Evolutionary conservation across 257 asterid species (phyloP).

Genomic region (Jacaranda mimosifolia): DNA sequence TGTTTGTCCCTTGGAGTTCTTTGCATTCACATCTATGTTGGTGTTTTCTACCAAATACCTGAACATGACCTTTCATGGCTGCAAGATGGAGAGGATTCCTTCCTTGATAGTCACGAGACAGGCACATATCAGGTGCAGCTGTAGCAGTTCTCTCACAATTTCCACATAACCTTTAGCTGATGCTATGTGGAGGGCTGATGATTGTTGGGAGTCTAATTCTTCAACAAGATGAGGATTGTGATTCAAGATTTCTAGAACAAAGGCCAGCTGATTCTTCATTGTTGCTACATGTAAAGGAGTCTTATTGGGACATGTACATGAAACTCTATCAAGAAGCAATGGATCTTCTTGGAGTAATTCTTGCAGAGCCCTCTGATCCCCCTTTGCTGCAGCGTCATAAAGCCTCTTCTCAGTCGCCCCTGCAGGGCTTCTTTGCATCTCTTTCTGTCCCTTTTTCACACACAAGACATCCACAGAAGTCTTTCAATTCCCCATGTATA

Average conservation of each 20-base stretch:
- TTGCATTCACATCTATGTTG: conserved; percentile 38
- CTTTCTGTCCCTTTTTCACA: background rate
- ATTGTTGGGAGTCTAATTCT: conserved; percentile 39
- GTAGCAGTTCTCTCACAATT: conserved; percentile 29
- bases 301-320: conserved; percentile 34
- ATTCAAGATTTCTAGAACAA: conserved; percentile 36
- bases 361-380: conserved; percentile 31
- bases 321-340: conserved; percentile 41
- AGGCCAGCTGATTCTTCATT: conserved; percentile 34
- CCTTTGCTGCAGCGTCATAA: conserved; percentile 45
- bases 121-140: conserved; percentile 45
- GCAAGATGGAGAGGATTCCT: conserved; percentile 56
- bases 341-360: conserved; percentile 42
- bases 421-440: background rate
- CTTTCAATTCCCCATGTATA: background rate
- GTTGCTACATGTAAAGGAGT: conserved; percentile 56
- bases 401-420: conserved; percentile 35
- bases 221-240: conserved; percentile 35
- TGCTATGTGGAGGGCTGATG: conserved; percentile 54
- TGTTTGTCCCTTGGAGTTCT: conserved; percentile 43
- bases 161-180: conserved; percentile 42
- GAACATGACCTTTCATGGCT: conserved; percentile 45
- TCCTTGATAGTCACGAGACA: conserved; percentile 48
- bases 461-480: background rate
- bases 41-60: conserved; percentile 32